Base-by-base conservation (phyloP, 345 rosid species). In the Syzygium aromaticum region DNA sequence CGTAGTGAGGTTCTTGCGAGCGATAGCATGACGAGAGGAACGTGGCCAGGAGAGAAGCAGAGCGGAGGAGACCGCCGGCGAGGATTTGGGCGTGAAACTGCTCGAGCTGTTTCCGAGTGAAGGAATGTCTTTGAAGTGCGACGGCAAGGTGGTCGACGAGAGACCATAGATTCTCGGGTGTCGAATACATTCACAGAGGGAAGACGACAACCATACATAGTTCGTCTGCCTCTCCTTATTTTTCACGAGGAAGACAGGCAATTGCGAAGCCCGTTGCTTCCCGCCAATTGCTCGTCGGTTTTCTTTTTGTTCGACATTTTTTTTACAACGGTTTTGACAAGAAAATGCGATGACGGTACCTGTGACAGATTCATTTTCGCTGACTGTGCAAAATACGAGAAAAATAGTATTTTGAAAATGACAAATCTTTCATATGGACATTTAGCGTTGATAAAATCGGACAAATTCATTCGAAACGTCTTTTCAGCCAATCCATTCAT, bases 71-170 rank as follows among this genome's bases (percentile, higher is more conserved):
- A 51, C 82, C 87, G 82, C 77, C 53, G 82, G 78, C 77, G 87
- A 86, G 87, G 87, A 86, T n/a, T 61, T 64, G 87, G 53, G 83
- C 87, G 82, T 86, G 87, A 49, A 86, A 15, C 33, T 73, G 77
- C 83, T 51, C 49, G 12, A 86, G 49, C 84, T 73, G 87, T 27
- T 77, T 86, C 49, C 80, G 27, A 3, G 87, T n/a, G 80, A 86
- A 53, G 82, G 77, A 40, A 28, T 27, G 21, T 22, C 30, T 86
- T 43, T 77, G 64, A 51, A 86, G 43, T n/a, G 0, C 25, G 57
- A 51, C 15, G 0, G 82, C 46, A 0, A 61, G 87, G 57, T 40
- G 23, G 87, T 86, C 49, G 87, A 82, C 67, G 54, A 63, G 83
- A 57, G 87, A n/a, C 54, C 87, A 1, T 33, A 63, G 87, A 61